Evolutionary conservation across 2,329 filamentous ascomycete genomes (phyloP).

Genomic region (Knoxdaviesia proteae): DNA sequence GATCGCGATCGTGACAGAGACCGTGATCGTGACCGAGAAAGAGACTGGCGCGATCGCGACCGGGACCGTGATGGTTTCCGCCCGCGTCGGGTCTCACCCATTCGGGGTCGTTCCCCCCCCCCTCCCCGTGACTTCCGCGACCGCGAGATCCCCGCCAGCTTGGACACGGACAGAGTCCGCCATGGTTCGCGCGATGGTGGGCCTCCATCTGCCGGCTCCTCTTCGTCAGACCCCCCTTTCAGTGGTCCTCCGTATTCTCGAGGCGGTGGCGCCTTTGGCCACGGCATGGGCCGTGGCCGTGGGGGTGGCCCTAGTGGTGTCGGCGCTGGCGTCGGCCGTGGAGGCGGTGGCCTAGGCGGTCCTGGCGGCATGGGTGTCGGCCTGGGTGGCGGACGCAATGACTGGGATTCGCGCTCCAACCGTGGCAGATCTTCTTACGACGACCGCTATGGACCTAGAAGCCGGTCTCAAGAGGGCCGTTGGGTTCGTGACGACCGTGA

Average conservation of each 20-base stretch:
- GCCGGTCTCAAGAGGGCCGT: constrained; percentile 43
- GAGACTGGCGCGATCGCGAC: constrained; percentile 20
- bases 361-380: no score
- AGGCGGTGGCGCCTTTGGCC: constrained; percentile 28
- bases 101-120: constrained; percentile 42
- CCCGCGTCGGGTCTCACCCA: constrained; percentile 35
- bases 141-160: constrained; percentile 33
- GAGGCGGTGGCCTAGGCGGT: no score
- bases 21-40: constrained; percentile 20
- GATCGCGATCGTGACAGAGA: constrained; percentile 17
- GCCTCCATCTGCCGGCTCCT: constrained; percentile 49
- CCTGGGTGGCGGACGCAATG: constrained; percentile 14
- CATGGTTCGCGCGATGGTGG: constrained; percentile 49
- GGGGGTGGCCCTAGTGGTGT: constrained; percentile 4
- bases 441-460: constrained; percentile 39
- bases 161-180: constrained; percentile 46
- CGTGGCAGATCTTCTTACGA: constrained; percentile 40
- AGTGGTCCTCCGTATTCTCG: constrained; percentile 28
- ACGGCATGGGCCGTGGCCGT: constrained; percentile 30
- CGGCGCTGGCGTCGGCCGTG: no score
- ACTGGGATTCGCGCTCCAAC: constrained; percentile 26
- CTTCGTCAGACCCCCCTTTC: constrained; percentile 45
- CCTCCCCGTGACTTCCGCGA: constrained; percentile 45
- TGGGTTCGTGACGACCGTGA: constrained; percentile 36
- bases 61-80: constrained; percentile 18